Evolutionary conservation across 1,139 yeast species (phyloP).

Genomic region (Blastobotrys ciferrii): DNA sequence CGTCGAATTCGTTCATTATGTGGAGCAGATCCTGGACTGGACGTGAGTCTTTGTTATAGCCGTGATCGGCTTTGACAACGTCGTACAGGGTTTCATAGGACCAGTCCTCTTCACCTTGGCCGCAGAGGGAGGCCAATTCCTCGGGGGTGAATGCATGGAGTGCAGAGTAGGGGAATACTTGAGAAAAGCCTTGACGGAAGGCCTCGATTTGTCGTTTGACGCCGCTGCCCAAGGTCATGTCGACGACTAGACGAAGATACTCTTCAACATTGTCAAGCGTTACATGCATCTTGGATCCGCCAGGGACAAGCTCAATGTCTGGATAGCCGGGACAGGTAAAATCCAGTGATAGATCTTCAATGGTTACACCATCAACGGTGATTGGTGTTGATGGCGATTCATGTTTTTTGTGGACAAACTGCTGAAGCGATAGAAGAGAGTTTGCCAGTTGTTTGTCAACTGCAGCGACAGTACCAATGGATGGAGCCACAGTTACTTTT

Average conservation of each 20-base stretch:
- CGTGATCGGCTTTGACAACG: slow-evolving; percentile 83
- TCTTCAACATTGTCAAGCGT: slow-evolving; percentile 52
- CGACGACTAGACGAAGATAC: slow-evolving; percentile 60
- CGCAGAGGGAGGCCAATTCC: slow-evolving; percentile 70
- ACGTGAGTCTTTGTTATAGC: slow-evolving; percentile 70
- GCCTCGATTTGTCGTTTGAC: slow-evolving; percentile 61
- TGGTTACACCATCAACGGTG: slow-evolving; percentile 43
- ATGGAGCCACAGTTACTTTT: slow-evolving; percentile 28
- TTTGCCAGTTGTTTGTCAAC: slow-evolving; percentile 62
- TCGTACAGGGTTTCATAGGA: slow-evolving; percentile 52
- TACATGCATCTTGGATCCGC: slow-evolving; percentile 55
- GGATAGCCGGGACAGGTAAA: slow-evolving; percentile 80
- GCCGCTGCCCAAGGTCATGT: slow-evolving; percentile 63
- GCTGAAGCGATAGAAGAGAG: slow-evolving; percentile 55
- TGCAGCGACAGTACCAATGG: slow-evolving; percentile 43
- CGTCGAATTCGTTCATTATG: slow-evolving; percentile 55
- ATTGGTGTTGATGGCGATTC: slow-evolving; percentile 27
- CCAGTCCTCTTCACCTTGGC: slow-evolving; percentile 88
- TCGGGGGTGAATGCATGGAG: slow-evolving; percentile 67
- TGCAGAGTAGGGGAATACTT: slow-evolving; percentile 77
- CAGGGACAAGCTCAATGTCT: slow-evolving; percentile 52
- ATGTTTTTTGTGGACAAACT: slow-evolving; percentile 41
- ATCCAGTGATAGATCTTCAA: slow-evolving; percentile 57
- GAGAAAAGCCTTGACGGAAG: slow-evolving; percentile 78
- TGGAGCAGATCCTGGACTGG: slow-evolving; percentile 59